Evolutionary conservation across 441 rosid genomes (phyloP).

Genomic region (Isatis lusitanica): DNA sequence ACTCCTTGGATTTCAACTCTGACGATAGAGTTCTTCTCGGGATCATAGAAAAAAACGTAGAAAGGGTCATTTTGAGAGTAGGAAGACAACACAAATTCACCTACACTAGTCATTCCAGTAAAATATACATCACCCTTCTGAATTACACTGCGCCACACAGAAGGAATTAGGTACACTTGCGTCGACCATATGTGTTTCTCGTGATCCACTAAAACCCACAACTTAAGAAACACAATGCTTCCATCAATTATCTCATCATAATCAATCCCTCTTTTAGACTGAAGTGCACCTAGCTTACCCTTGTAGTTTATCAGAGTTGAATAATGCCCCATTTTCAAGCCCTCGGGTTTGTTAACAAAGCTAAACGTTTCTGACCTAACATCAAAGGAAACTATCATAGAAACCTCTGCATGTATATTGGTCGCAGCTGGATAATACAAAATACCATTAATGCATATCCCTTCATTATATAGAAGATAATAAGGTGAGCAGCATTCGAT

Average conservation of each 20-base stretch:
- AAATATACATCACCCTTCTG: not conserved
- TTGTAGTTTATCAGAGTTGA: not conserved
- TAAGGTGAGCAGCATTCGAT: not conserved
- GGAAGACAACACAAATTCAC: slow-evolving; percentile 12
- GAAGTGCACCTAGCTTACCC: not conserved
- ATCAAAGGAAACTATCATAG: not conserved
- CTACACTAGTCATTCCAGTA: not conserved
- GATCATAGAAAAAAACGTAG: slow-evolving; percentile 14
- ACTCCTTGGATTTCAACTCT: slow-evolving; percentile 4
- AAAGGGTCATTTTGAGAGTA: not conserved
- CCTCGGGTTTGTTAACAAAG: not conserved
- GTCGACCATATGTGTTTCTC: slow-evolving; percentile 15
- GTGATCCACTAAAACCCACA: slow-evolving; percentile 13
- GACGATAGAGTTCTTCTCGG: not conserved
- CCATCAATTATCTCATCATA: not conserved
- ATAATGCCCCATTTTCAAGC: not conserved
- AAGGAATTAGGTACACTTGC: not conserved
- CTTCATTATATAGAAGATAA: not conserved
- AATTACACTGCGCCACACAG: not conserved
- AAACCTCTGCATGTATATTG: not conserved
- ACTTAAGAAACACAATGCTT: not conserved
- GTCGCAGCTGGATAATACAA: slow-evolving; percentile 7
- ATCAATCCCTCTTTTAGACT: not conserved
- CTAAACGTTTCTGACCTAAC: not conserved
- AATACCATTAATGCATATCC: slow-evolving; percentile 3